Evolutionary conservation across 768 basidiomycete genomes (phyloP), one percentile per base, ranked within the genome.

Genomic region (Roridomyces roridus): DNA sequence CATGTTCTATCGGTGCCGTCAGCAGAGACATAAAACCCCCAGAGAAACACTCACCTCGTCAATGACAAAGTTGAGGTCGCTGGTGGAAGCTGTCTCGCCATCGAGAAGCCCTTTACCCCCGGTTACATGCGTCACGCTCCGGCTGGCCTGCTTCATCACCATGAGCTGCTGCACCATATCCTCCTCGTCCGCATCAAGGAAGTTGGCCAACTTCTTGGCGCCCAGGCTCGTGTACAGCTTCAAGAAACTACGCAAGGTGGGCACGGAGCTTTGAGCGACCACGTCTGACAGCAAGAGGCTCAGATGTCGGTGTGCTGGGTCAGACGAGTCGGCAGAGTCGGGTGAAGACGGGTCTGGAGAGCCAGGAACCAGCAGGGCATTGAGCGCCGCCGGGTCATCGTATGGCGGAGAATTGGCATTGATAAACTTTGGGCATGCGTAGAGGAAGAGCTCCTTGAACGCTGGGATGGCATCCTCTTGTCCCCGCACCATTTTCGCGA

Each of bases 401-500:
- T 96, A 97, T 5, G 95, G 94, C 3, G 96, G 96, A 14, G 95
- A 86, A 70, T 94, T 96, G 60, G 96, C 94, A 17, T 85, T 85
- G 72, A 99, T 96, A 79, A 98, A 98, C 72, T 97, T 96, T 4
- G 97, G 97, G 72, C 94, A 96, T 20, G 96, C 93, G 57, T 92
- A 92, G 8, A 92, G 74, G 83, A 94, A 99, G 50, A 98, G 88
- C 72, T 98, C 95, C 71, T 94, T 89, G 73, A 90, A 96, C 3
- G 90, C 89, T 21, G 86, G 76, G 47, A 93, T 74, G 17, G 89
- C 86, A 51, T 94, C 91, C 65, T 86, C 82, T 40, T 81, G 80
- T 82, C 92, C 94, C 49, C 89, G 87, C 24, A 85, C 77, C 86
- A 99, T 91, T 71, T 91, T 91, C 6, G 87, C 70, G 59, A 92